These are phyloP conservation scores for Tuber melanosporum DNA, from an alignment of 495 filamentous ascomycete genomes.

Conservation along the genomic window DNA sequence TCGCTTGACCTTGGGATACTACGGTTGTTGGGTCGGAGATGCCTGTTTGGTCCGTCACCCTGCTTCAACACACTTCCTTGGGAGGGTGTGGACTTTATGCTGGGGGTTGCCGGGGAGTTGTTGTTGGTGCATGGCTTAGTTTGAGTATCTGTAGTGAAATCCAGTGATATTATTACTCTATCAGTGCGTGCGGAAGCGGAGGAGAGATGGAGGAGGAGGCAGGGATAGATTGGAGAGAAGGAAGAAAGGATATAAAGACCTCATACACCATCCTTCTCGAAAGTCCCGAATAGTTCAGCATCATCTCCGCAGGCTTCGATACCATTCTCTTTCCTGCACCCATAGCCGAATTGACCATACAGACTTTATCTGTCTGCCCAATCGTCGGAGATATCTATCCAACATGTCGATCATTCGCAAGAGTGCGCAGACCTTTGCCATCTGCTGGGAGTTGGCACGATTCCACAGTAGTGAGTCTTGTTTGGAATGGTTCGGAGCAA, in stretches of 20 bases:
- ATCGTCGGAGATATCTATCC: not conserved
- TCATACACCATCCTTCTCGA: not conserved
- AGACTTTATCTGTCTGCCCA: not conserved
- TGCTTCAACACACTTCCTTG: not conserved
- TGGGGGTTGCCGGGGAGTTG: not conserved
- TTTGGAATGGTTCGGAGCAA: constrained; percentile 17
- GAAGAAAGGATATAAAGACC: not conserved
- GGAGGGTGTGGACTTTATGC: not conserved
- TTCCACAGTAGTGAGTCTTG: constrained; percentile 18
- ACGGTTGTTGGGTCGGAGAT: not conserved
- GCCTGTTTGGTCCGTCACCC: not conserved
- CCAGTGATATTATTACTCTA: not conserved
- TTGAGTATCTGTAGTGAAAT: not conserved
- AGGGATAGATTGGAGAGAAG: not conserved
- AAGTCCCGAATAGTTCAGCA: not conserved
- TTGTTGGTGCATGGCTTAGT: not conserved
- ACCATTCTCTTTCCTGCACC: not conserved
- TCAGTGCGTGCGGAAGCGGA: not conserved
- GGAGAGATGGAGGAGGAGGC: not conserved
- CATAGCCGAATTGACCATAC: not conserved
- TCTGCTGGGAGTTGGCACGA: constrained; percentile 22
- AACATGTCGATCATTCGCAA: not conserved
- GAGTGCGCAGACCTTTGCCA: not conserved
- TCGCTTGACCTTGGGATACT: not conserved
- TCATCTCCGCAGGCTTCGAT: not conserved